Conservation (phyloP, 2,329 filamentous ascomycete genomes). For the Neofusicoccum laricinum region DNA sequence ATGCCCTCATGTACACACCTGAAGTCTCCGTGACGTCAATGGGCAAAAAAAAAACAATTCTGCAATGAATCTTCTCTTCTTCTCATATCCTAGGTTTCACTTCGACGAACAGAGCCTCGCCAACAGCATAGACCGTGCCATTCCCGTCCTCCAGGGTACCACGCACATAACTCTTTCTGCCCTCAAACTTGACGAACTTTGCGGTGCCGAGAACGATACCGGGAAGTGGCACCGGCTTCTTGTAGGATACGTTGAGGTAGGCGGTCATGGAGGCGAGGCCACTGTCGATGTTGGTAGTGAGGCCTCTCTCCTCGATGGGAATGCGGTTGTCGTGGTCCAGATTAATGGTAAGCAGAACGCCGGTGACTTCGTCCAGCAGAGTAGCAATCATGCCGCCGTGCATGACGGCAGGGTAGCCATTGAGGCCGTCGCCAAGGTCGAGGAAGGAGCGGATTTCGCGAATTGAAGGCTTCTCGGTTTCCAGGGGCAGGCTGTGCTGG, state of each 20-base stretch:
- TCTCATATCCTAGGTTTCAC: neutral
- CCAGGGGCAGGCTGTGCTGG: constrained; percentile 21
- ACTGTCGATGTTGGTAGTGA: neutral
- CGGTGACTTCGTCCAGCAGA: constrained; percentile 59
- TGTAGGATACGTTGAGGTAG: constrained; percentile 56
- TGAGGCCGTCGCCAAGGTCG: constrained; percentile 51
- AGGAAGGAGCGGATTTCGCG: constrained; percentile 39
- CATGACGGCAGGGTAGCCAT: constrained; percentile 51
- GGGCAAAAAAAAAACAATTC: no score
- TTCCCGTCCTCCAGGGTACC: constrained; percentile 50
- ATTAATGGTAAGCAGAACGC: constrained; percentile 49
- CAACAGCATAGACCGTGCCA: constrained; percentile 49
- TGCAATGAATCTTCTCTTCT: no score
- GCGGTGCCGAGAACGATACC: constrained; percentile 48
- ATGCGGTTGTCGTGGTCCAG: constrained; percentile 21
- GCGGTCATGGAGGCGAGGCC: constrained; percentile 41
- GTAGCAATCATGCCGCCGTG: constrained; percentile 60
- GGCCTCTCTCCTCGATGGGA: neutral
- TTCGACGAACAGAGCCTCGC: constrained; percentile 53
- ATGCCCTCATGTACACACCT: no score
- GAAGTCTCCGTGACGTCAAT: no score
- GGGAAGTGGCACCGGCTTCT: constrained; percentile 52
- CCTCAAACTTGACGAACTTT: constrained; percentile 46
- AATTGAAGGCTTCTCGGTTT: constrained; percentile 23
- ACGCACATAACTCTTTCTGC: constrained; percentile 53